phyloP scores from a whole-genome alignment of 768 basidiomycete species.

The Pluteus cervinus region DNA sequence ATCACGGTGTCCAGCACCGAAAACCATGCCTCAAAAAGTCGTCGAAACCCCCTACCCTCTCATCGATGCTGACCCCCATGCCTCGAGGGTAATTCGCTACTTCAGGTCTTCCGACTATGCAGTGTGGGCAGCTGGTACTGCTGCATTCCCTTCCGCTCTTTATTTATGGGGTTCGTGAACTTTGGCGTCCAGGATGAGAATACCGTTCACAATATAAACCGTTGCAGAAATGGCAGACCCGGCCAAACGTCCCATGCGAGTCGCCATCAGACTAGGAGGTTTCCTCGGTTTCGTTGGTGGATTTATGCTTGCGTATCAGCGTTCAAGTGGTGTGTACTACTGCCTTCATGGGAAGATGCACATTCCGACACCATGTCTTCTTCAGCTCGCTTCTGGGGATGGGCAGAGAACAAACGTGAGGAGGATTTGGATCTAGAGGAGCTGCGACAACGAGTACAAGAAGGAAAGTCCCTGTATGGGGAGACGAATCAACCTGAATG shows the following conservation, averaged over 20 bases:
- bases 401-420: conserved; percentile 85
- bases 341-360: conserved; percentile 7
- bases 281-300: conserved; percentile 85
- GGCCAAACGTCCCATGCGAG: conserved; percentile 28
- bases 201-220: neutral
- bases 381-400: conserved; percentile 91
- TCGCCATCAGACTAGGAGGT: conserved; percentile 48
- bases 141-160: conserved; percentile 73
- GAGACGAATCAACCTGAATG: conserved; percentile 75
- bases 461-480: conserved; percentile 86
- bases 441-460: conserved; percentile 62
- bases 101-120: conserved; percentile 86
- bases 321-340: conserved; percentile 68
- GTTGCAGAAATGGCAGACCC: conserved; percentile 45
- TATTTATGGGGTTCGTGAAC: conserved; percentile 70
- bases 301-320: conserved; percentile 90
- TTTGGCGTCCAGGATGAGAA: neutral
- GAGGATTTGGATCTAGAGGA: conserved; percentile 73
- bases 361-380: conserved; percentile 7
- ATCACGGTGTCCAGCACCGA: conserved; percentile 2
- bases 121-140: conserved; percentile 75
- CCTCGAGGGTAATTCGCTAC: conserved; percentile 80
- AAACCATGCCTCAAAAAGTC: conserved; percentile 46
- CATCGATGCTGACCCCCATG: conserved; percentile 93
- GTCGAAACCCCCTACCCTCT: conserved; percentile 73